These are phyloP conservation scores for Pleurotus pulmonarius DNA, from an alignment of 768 basidiomycete species.

Conservation along the genomic window DNA sequence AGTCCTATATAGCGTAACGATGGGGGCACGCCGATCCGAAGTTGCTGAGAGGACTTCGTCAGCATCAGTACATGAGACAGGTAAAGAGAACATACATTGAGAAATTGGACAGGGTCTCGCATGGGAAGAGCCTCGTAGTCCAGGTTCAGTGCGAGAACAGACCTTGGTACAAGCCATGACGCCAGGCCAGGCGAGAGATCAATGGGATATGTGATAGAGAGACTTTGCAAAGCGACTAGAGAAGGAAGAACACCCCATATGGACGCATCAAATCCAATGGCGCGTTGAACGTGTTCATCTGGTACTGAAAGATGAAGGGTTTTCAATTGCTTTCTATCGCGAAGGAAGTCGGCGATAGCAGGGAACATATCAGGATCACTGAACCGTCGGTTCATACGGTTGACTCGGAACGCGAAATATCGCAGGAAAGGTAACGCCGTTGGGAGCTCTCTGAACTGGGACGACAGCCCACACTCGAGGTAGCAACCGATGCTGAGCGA, in stretches of 20 bases:
- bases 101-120: slow-evolving; percentile 39
- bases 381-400: slow-evolving; percentile 37
- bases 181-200: slow-evolving; percentile 63
- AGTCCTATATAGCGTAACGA: slow-evolving; percentile 52
- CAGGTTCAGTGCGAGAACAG: slow-evolving; percentile 43
- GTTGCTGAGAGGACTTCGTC: slow-evolving; percentile 39
- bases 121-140: slow-evolving; percentile 29
- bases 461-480: slow-evolving; percentile 48
- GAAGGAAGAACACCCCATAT: slow-evolving; percentile 70
- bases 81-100: slow-evolving; percentile 29
- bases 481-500: slow-evolving; percentile 51
- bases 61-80: background rate
- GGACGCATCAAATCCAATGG: slow-evolving; percentile 64
- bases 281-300: slow-evolving; percentile 36
- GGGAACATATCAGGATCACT: slow-evolving; percentile 64
- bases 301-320: slow-evolving; percentile 49
- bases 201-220: slow-evolving; percentile 60
- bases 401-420: slow-evolving; percentile 56
- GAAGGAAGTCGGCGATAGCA: slow-evolving; percentile 62
- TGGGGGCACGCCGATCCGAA: slow-evolving; percentile 54
- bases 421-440: slow-evolving; percentile 56
- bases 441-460: slow-evolving; percentile 43
- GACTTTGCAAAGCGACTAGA: slow-evolving; percentile 43
- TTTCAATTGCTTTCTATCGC: slow-evolving; percentile 47
- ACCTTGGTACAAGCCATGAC: slow-evolving; percentile 63